A percentile compares a stretch with the other conserved stretches of the same genome.
Evolutionary conservation across 352 stramenopile species (phyloP).

Genomic region (Phytopythium delawarense): DNA sequence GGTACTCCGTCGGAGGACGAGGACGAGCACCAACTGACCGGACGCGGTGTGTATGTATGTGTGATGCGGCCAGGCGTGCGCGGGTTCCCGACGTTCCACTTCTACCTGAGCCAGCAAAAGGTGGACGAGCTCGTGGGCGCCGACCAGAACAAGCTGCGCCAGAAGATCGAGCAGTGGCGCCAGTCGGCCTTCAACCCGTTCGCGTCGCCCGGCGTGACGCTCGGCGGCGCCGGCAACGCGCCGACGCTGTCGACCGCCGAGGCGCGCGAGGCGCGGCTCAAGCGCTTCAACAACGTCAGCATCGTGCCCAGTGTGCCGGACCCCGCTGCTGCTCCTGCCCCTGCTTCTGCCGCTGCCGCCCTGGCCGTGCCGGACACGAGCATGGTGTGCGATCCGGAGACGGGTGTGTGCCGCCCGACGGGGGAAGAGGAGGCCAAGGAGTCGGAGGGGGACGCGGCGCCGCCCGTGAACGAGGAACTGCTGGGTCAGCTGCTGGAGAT

Average conservation of each 20-base stretch:
- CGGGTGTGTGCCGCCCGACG: conserved; percentile 43
- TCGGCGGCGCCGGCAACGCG: conserved; percentile 22
- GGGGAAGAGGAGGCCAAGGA: conserved; percentile 29
- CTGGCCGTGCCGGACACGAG: conserved; percentile 27
- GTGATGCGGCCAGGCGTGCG: conserved; percentile 35
- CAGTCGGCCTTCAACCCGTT: conserved; percentile 87
- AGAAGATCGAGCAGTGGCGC: conserved; percentile 87
- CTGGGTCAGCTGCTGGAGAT: conserved; percentile 76
- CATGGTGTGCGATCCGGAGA: conserved; percentile 67
- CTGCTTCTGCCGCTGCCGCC: conserved; percentile 12
- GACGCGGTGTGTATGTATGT: neutral
- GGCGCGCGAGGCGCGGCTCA: conserved; percentile 75
- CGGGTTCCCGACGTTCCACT: conserved; percentile 90
- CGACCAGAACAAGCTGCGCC: conserved; percentile 72
- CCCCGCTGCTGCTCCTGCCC: conserved; percentile 1
- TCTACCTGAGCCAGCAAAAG: conserved; percentile 87
- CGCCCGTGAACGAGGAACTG: conserved; percentile 66
- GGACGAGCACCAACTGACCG: neutral
- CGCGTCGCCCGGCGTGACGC: conserved; percentile 61
- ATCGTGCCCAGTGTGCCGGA: conserved; percentile 30
- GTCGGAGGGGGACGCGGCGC: conserved; percentile 26
- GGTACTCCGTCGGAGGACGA: neutral
- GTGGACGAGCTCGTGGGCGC: conserved; percentile 87
- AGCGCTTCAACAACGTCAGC: conserved; percentile 65
- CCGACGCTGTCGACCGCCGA: conserved; percentile 38